Percentiles rank a stretch among this genome's conserved stretches.
phyloP scores from a whole-genome alignment of 805 yeast genomes.

The Helenozyma rhizophorensis region DNA sequence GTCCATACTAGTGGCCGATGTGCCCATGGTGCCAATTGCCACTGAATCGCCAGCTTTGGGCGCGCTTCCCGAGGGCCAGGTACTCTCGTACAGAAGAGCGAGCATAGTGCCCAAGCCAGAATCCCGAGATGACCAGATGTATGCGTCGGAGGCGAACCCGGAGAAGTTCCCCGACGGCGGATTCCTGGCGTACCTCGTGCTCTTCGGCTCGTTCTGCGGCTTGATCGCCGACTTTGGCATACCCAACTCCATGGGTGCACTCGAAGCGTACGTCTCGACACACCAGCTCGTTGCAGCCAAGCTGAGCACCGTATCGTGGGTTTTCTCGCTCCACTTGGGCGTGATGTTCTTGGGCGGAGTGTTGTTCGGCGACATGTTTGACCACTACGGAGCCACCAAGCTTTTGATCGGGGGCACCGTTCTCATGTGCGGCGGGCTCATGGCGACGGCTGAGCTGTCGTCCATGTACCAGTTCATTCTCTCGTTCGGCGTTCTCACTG shows the following conservation, averaged over 20 bases:
- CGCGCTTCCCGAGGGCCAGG: too few relatives aligned
- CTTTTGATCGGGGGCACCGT: constrained; percentile 35
- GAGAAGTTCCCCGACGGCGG: constrained; percentile 24
- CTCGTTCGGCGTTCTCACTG: constrained; percentile 49
- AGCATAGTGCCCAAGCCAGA: too few relatives aligned
- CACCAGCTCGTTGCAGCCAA: constrained; percentile 11
- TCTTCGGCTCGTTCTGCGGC: constrained; percentile 19
- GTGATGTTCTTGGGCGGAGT: constrained; percentile 22
- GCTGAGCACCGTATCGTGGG: constrained; percentile 18
- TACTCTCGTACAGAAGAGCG: too few relatives aligned
- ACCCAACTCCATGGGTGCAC: constrained; percentile 19
- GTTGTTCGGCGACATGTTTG: constrained; percentile 44
- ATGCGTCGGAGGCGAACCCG: too few relatives aligned
- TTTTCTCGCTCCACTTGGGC: constrained; percentile 17
- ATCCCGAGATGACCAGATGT: too few relatives aligned
- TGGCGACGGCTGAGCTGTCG: constrained; percentile 42
- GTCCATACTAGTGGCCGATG: too few relatives aligned
- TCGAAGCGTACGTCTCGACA: constrained; percentile 17
- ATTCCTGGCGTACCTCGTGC: constrained; percentile 18
- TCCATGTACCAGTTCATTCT: constrained; percentile 48
- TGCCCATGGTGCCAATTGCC: too few relatives aligned
- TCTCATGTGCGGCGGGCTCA: constrained; percentile 33
- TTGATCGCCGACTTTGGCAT: constrained; percentile 19
- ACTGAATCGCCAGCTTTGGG: too few relatives aligned
- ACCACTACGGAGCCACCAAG: constrained; percentile 38